Evolutionary conservation across 1,139 yeast genomes (phyloP), one percentile per base, ranked within the genome.

Genomic region (Spathaspora jeffriesii): DNA sequence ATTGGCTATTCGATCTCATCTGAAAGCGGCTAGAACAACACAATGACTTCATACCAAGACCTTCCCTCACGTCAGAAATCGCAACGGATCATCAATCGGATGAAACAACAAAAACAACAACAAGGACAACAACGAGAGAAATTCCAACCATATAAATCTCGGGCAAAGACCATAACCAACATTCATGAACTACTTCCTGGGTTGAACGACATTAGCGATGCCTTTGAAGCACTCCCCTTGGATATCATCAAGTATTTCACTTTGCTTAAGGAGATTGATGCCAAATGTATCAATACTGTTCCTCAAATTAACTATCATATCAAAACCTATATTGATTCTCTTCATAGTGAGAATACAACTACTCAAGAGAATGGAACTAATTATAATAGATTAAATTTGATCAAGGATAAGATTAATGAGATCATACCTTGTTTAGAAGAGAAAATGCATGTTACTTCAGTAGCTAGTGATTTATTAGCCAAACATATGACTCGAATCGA

Each of bases 361-460:
- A n/a, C n/a, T n/a, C n/a, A n/a, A n/a, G 50, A 48, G 14, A 42
- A 30, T 30, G 18, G 49, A 46, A 17, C 37, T 39, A 40, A 51
- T 15, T 14, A 43, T 17, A 34, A 25, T 13, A 67, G 51, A 58
- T 67, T 47, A 61, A 58, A 38, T 34, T 48, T 52, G n/a, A 79
- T 82, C 44, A 74, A 78, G 48, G 67, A 70, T 46, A 67, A 73
- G 47, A 69, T 85, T 50, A 81, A 78, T 55, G 96, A 88, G 51
- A 76, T 93, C 45, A 84, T 93, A 71, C 98, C 98, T 0, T 90
- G 97, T 55, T 71, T 93, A 50, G 99, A 93, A 62, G 98, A 93
- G 63, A 93, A 93, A 67, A 91, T 93, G 96, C 97, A 93, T 63
- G 97, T 93, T 34, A 95, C 98, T 3, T 85, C 93, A 2, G 87